A percentile compares a stretch with the other conserved stretches of the same genome.
Evolutionary conservation across 192 early-diverging fungal genomes (phyloP).

Genomic region (Coemansia sp.): DNA sequence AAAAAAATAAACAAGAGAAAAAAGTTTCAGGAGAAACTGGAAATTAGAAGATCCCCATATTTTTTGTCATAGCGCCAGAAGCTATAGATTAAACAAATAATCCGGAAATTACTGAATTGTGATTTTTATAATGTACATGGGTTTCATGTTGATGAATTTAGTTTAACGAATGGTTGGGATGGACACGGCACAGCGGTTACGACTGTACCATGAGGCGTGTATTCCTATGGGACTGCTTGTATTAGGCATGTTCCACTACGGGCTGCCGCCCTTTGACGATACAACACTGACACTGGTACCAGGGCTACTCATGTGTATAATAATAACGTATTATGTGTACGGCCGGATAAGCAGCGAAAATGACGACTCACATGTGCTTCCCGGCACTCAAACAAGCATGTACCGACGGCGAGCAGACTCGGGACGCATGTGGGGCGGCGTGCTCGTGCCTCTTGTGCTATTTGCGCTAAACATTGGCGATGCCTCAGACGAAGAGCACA

Average conservation of each 20-base stretch:
- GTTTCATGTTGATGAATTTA: background rate
- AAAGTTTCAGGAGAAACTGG: background rate
- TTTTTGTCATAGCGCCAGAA: background rate
- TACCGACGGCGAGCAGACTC: slow-evolving; percentile 27
- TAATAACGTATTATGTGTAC: too few species aligned
- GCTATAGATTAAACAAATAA: background rate
- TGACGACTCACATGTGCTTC: background rate
- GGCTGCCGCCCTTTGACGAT: background rate
- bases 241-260: slow-evolving; percentile 1
- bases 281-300: background rate
- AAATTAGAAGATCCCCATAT: background rate
- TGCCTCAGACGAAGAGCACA: background rate
- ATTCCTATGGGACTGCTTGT: slow-evolving; percentile 22
- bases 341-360: too few species aligned
- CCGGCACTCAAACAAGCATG: background rate
- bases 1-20: background rate
- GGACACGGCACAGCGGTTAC: slow-evolving; percentile 10
- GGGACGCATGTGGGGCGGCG: slow-evolving; percentile 31
- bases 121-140: background rate
- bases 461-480: slow-evolving; percentile 7
- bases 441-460: slow-evolving; percentile 35
- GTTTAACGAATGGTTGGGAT: background rate
- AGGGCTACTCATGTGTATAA: background rate
- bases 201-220: slow-evolving; percentile 34
- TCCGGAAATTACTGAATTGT: background rate